These are phyloP conservation scores for Gigaspora rosea DNA, from an alignment of 192 early-diverging fungal genomes.

Conservation along the genomic window DNA sequence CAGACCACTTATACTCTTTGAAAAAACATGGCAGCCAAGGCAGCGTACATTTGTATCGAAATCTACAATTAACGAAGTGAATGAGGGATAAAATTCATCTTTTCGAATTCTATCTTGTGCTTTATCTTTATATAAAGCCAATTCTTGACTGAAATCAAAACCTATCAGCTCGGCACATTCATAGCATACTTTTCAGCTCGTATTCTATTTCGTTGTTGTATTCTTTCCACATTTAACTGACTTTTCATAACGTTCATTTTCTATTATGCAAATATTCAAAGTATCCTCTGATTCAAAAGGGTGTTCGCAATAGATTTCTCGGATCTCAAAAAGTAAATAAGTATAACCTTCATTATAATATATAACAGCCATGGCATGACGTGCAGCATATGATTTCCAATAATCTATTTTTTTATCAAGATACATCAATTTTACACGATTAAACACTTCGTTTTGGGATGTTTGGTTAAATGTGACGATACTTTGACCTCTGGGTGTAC, in stretches of 20 bases:
- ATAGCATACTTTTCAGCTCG: neutral
- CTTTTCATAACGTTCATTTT: neutral
- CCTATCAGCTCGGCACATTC: neutral
- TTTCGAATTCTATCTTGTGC: neutral
- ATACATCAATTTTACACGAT: neutral
- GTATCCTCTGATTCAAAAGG: neutral
- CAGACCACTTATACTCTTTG: neutral
- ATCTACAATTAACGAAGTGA: neutral
- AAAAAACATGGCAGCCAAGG: neutral
- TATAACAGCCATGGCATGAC: neutral
- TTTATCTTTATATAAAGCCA: neutral
- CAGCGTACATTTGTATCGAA: neutral
- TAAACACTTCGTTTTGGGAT: neutral
- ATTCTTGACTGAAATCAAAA: constrained; percentile 1
- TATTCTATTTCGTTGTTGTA: neutral
- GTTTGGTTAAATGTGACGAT: neutral
- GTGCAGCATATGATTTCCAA: neutral
- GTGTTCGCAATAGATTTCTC: too few relatives aligned
- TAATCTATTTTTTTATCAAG: constrained; percentile 10
- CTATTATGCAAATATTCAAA: neutral
- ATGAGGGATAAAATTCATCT: neutral
- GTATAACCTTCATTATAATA: neutral
- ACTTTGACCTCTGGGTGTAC: neutral
- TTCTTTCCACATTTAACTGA: neutral
- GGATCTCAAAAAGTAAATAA: neutral